A percentile compares a stretch with the other conserved stretches of the same genome.
phyloP scores from a whole-genome alignment of 768 basidiomycete genomes.

The Phlebiopsis flavidoalba region DNA sequence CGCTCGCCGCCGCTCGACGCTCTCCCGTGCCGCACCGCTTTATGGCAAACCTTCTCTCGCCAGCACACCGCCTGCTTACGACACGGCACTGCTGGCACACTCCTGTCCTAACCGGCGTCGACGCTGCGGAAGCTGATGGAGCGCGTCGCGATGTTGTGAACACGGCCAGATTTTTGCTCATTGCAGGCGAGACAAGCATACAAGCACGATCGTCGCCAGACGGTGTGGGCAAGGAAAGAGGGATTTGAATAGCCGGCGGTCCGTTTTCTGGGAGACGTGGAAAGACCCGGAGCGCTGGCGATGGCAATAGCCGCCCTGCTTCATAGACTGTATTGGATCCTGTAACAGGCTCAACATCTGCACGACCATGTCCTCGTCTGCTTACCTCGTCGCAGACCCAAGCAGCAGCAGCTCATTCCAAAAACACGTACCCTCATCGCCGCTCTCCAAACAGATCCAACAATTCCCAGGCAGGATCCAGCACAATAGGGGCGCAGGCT shows the following conservation, averaged over 20 bases:
- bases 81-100: neutral
- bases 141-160: neutral
- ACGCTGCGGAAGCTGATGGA: no score
- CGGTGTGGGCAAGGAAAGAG: neutral
- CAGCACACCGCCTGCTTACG: no score
- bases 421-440: slow-evolving; percentile 14
- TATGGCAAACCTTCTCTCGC: no score
- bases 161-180: neutral
- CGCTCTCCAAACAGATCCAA: slow-evolving; percentile 19
- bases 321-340: neutral
- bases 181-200: neutral
- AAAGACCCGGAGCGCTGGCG: slow-evolving; percentile 4
- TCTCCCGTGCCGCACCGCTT: no score
- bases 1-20: no score
- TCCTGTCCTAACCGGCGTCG: neutral
- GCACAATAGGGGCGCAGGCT: slow-evolving; percentile 10
- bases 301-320: neutral
- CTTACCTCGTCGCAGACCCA: slow-evolving; percentile 1
- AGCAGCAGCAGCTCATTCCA: neutral
- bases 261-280: neutral
- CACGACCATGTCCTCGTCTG: slow-evolving; percentile 2
- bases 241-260: neutral
- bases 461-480: slow-evolving; percentile 12
- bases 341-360: neutral
- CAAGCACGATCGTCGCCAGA: neutral